Evolutionary conservation across 1,284 basidiomycete species (phyloP).

Genomic region (Rhodotorula sp.): DNA sequence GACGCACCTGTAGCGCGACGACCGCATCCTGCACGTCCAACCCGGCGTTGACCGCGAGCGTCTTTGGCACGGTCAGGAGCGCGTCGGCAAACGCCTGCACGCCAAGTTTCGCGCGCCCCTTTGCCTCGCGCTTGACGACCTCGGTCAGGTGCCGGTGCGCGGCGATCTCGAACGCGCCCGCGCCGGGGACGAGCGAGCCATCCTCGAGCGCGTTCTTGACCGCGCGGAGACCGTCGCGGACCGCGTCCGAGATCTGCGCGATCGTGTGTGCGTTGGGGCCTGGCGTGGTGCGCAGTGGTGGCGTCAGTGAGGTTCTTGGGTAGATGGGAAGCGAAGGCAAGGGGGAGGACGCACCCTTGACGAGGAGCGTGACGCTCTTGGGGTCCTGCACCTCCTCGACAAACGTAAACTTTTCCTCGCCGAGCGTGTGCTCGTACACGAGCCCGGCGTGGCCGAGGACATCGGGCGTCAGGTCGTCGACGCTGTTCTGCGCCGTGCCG

Average conservation of each 20-base stretch:
- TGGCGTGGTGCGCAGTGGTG: slow-evolving; percentile 36
- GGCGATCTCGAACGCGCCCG: slow-evolving; percentile 96
- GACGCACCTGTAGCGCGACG: slow-evolving; percentile 78
- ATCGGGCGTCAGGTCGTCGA: slow-evolving; percentile 90
- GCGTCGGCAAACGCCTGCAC: slow-evolving; percentile 97
- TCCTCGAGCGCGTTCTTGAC: slow-evolving; percentile 98
- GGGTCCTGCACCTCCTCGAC: slow-evolving; percentile 95
- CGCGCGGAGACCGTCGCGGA: slow-evolving; percentile 91
- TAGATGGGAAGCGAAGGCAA: neutral
- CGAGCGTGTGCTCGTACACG: slow-evolving; percentile 98
- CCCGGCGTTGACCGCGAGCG: slow-evolving; percentile 91
- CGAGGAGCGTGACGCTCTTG: slow-evolving; percentile 93
- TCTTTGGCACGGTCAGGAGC: slow-evolving; percentile 92
- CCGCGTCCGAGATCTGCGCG: slow-evolving; percentile 93
- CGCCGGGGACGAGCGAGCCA: slow-evolving; percentile 82
- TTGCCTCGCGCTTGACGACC: slow-evolving; percentile 77
- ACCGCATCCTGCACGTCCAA: slow-evolving; percentile 97
- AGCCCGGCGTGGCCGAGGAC: slow-evolving; percentile 95
- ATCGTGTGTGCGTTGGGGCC: slow-evolving; percentile 95
- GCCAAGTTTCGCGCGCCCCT: slow-evolving; percentile 96
- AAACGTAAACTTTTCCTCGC: slow-evolving; percentile 99
- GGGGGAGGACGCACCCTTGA: slow-evolving; percentile 69
- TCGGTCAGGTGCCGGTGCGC: slow-evolving; percentile 78
- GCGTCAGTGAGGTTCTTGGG: neutral
- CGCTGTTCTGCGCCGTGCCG: slow-evolving; percentile 94